Base-by-base conservation (phyloP, 202 grass and related monocot species). In the Setaria italica region DNA sequence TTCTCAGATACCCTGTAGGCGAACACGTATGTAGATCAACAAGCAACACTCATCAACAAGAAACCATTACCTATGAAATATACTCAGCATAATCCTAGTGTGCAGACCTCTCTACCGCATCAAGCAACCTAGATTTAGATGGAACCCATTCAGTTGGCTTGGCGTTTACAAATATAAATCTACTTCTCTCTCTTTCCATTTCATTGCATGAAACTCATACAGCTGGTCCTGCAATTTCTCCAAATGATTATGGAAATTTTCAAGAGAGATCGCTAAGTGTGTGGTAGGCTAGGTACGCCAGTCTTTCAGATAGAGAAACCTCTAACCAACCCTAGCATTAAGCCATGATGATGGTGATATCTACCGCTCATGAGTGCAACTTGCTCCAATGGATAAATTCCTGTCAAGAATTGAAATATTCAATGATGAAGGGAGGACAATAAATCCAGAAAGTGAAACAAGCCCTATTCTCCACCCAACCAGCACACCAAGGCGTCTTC, bases 401-500 rank as follows among this genome's bases (percentile, higher is more conserved):
- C n/a, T 77, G 66, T 82, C 65, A 87, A 17, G 34, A 84, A 88
- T 85, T 80, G 82, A 91, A 85, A 47, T 77, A 64, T 57, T 74
- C 58, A 33, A 82, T 85, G 71, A 81, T 58, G 65, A 30, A 46
- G 30, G 50, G 72, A 5, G 80, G 80, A 58, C 41, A 82, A 88
- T 88, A 68, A 88, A 78, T 85, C 35, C 25, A 79, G 89, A 91
- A 85, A 91, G 72, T 74, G 89, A 91, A 78, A 78, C 25, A 60
- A 56, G 39, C 43, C 30, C 17, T 48, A 73, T 60, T 85, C 41
- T 85, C 78, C 32, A 88, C 57, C 62, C 77, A n/a, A 76, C 47
- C 75, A 68, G 63, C 39, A 64, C 76, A 75, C 25, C 70, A 78
- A 60, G 72, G 66, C 66, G 55, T 73, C 85, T 85, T 74, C 58